Conservation (phyloP, 140 eudicot genomes). For the Erigeron philadelphicus region DNA sequence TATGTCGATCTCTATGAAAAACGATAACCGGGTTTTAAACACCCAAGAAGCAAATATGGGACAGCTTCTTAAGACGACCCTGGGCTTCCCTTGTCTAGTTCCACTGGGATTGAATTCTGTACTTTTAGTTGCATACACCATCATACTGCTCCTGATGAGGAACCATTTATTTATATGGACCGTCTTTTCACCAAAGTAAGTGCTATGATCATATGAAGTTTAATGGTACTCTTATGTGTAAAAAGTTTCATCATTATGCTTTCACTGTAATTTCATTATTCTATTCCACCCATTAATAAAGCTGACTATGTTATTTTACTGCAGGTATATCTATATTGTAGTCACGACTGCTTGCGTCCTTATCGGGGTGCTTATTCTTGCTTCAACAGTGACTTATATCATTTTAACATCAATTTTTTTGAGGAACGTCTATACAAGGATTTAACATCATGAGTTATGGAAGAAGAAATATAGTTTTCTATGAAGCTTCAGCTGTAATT, state of each 20-base stretch:
- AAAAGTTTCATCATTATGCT: not conserved
- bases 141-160: conserved; percentile 75
- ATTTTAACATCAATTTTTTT: conserved; percentile 28
- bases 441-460: not conserved
- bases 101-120: conserved; percentile 74
- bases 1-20: conserved; percentile 49
- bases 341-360: conserved; percentile 69
- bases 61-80: conserved; percentile 48
- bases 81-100: conserved; percentile 74
- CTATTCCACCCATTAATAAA: not conserved
- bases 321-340: conserved; percentile 75
- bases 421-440: conserved; percentile 12
- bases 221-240: not conserved
- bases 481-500: not conserved
- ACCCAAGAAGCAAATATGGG: conserved; percentile 38
- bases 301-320: conserved; percentile 11
- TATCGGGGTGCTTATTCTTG: conserved; percentile 57
- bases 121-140: conserved; percentile 71
- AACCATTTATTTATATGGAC: conserved; percentile 89
- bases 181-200: conserved; percentile 99
- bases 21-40: conserved; percentile 15
- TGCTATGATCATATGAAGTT: conserved; percentile 8
- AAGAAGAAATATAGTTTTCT: not conserved
- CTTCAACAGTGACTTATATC: conserved; percentile 46
- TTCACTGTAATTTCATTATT: not conserved